phyloP scores from a whole-genome alignment of 2,329 filamentous ascomycete genomes.

The Xylariaceae sp. region DNA sequence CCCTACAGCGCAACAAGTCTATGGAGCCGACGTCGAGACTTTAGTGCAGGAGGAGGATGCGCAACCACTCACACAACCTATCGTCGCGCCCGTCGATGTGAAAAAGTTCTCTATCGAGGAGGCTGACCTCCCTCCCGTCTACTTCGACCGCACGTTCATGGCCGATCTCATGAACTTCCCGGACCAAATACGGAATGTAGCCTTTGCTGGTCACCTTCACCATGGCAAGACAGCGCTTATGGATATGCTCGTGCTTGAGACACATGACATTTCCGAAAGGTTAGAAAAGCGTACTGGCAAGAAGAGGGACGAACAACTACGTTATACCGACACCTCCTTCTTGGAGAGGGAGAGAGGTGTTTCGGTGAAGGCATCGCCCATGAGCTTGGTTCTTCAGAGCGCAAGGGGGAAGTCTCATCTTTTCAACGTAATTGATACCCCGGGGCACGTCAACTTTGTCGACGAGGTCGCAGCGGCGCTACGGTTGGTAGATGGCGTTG shows the following conservation, averaged over 20 bases:
- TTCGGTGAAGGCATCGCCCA: conserved; percentile 90
- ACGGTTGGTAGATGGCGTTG: conserved; percentile 86
- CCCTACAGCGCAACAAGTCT: conserved; percentile 94
- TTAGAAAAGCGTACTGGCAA: conserved; percentile 80
- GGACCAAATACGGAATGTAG: conserved; percentile 90
- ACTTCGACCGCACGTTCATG: conserved; percentile 90
- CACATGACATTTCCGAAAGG: conserved; percentile 80
- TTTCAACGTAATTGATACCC: conserved; percentile 93
- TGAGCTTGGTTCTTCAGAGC: conserved; percentile 87
- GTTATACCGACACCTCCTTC: conserved; percentile 92
- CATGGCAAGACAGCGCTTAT: conserved; percentile 98
- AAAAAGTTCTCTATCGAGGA: conserved; percentile 98
- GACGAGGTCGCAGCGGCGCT: conserved; percentile 92
- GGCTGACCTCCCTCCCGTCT: conserved; percentile 83
- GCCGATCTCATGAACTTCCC: conserved; percentile 95
- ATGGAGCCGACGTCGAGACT: conserved; percentile 92
- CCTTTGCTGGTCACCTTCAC: conserved; percentile 88
- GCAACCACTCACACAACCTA: conserved; percentile 87
- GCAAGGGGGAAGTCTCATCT: conserved; percentile 94
- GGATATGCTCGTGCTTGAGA: conserved; percentile 97
- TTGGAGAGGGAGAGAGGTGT: conserved; percentile 87
- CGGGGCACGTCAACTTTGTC: conserved; percentile 97
- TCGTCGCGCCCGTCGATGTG: conserved; percentile 88
- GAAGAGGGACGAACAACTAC: conserved; percentile 83
- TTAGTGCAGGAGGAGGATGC: conserved; percentile 97